Base-by-base conservation (phyloP, 1,139 yeast species). In the Geotrichum citri-aurantii region DNA sequence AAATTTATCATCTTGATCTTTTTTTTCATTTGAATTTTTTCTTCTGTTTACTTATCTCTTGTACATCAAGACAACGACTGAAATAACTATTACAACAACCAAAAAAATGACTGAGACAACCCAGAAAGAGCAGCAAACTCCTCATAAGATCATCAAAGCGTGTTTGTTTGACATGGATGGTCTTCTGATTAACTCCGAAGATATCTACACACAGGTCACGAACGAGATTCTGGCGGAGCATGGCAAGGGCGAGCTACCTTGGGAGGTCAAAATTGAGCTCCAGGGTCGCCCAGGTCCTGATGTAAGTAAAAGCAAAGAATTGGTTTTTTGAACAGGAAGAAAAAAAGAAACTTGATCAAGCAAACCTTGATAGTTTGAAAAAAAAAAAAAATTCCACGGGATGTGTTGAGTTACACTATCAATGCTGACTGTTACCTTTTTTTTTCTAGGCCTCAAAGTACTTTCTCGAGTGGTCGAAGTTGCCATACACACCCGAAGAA, bases 121-220 rank as follows among this genome's bases (percentile, higher is more conserved):
- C 5, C 37, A n/a, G n/a, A n/a, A n/a, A n/a, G n/a, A 31, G 37
- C 37, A 31, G n/a, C 37, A 31, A 31, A n/a, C n/a, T n/a, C 37
- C 37, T 31, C 37, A 31, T 23, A 54, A 52, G 42, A 40, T 53
- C 27, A 57, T 81, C 67, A 86, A 81, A 71, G 97, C 97, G 61
- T 91, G 97, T 79, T 86, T 92, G 59, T 92, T 92, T 73, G 92
- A 93, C 77, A 91, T 93, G 97, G 98, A 93, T 71, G 99, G 99
- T 1, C 81, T 95, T 31, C 77, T 93, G 63, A 81, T 93, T 69
- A 89, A 92, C 74, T 88, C 97, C 1, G 99, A 93, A 72, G 95
- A 88, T 63, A 78, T 91, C 60, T 93, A 93, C 71, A 92, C 99
- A 0, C 83, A 83, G 61, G 87, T 88, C 3, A 77, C 88, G 49